Conservation (phyloP, 108 stramenopile genomes). For the Ochromonas danica region DNA sequence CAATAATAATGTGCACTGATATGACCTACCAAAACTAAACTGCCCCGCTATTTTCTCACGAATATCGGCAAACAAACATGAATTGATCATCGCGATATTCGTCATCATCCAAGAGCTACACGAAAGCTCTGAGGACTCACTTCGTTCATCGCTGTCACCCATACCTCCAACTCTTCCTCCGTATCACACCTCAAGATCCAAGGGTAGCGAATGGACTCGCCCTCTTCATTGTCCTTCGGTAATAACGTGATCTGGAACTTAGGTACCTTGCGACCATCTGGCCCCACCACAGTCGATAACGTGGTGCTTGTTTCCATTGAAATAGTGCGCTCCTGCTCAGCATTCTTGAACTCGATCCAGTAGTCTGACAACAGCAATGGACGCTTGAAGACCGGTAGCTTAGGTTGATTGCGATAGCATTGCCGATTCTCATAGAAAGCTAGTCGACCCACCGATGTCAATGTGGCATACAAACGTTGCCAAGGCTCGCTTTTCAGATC, state of each 20-base stretch:
- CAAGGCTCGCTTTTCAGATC: neutral
- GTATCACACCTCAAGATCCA: slow-evolving; percentile 21
- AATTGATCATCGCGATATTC: too few species aligned
- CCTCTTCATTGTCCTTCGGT: neutral
- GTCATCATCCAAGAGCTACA: too few species aligned
- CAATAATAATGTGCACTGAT: too few species aligned
- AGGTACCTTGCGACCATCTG: neutral
- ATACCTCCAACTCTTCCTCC: slow-evolving; percentile 17
- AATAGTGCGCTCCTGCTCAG: too few species aligned
- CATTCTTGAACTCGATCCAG: too few species aligned
- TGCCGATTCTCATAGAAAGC: neutral
- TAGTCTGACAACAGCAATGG: neutral
- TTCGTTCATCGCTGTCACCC: neutral
- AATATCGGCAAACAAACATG: too few species aligned
- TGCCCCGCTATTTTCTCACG: too few species aligned
- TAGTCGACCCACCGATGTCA: neutral
- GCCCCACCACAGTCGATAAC: too few species aligned
- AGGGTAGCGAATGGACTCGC: too few species aligned
- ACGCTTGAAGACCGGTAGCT: neutral
- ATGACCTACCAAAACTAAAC: too few species aligned
- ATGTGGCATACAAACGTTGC: neutral
- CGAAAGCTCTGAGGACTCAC: neutral
- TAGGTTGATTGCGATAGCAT: neutral
- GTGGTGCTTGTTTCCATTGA: too few species aligned
- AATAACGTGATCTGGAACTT: neutral